A percentile compares a stretch with the other conserved stretches of the same genome.
Conservation (phyloP, 2,329 filamentous ascomycete species). For the Penicillium nordicum region DNA sequence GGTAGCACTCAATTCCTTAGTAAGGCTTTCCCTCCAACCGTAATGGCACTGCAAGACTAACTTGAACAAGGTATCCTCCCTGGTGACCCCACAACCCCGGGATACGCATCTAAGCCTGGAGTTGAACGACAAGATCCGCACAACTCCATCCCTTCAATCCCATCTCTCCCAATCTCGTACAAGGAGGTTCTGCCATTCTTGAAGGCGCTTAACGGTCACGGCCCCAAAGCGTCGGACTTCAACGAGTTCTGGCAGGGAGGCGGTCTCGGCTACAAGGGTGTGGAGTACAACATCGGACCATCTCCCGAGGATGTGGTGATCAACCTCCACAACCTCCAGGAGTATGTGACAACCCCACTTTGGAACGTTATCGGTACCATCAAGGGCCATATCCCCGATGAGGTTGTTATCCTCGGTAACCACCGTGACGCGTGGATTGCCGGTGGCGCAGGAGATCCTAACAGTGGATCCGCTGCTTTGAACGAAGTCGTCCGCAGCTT, state of each 20-base stretch:
- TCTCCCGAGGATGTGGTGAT: conserved; percentile 68
- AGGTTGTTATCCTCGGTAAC: conserved; percentile 87
- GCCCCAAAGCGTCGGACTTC: conserved; percentile 71
- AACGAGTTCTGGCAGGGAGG: conserved; percentile 69
- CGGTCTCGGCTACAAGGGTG: conserved; percentile 73
- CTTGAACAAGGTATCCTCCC: conserved; percentile 51
- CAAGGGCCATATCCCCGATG: conserved; percentile 78
- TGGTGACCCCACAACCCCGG: conserved; percentile 83
- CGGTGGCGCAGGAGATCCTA: conserved; percentile 79
- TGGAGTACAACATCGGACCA: conserved; percentile 81
- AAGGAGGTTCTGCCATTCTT: conserved; percentile 79
- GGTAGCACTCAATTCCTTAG: conserved; percentile 82
- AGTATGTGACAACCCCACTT: conserved; percentile 74
- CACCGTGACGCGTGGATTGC: conserved; percentile 88
- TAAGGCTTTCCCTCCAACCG: conserved; percentile 39
- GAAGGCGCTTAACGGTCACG: conserved; percentile 85
- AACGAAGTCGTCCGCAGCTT: conserved; percentile 77
- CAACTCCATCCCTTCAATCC: conserved; percentile 73
- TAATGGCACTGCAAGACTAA: background rate
- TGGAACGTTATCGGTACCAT: conserved; percentile 94
- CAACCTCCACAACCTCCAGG: conserved; percentile 74
- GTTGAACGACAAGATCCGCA: conserved; percentile 70
- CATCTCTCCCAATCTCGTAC: conserved; percentile 89
- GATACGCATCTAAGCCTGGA: conserved; percentile 90
- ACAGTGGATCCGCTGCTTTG: conserved; percentile 73